Evolutionary conservation across 2,329 filamentous ascomycete species (phyloP).

Genomic region (Neofusicoccum parvum): DNA sequence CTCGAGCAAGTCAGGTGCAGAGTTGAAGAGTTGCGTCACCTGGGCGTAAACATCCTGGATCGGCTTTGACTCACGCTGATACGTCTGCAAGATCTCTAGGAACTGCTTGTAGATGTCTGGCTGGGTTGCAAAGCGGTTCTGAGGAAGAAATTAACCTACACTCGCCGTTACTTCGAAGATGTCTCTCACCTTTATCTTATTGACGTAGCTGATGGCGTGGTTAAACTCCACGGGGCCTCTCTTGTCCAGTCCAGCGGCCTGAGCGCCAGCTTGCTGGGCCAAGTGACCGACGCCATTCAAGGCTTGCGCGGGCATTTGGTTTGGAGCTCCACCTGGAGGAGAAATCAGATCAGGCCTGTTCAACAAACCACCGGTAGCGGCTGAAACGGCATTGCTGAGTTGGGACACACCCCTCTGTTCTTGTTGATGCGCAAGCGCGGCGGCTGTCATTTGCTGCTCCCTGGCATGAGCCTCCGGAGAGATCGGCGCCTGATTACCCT

Average conservation of each 20-base stretch:
- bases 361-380: constrained; percentile 54
- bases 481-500: constrained; percentile 35
- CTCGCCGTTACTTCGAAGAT: background rate
- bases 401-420: constrained; percentile 68
- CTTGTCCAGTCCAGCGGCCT: constrained; percentile 68
- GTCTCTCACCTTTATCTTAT: constrained; percentile 92
- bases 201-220: constrained; percentile 98
- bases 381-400: constrained; percentile 65
- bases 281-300: constrained; percentile 61
- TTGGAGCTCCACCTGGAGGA: constrained; percentile 46
- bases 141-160: constrained; percentile 7
- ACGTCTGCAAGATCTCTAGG: constrained; percentile 95
- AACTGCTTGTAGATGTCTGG: constrained; percentile 99
- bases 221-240: constrained; percentile 97
- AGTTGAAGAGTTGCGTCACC: constrained; percentile 90
- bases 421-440: constrained; percentile 59
- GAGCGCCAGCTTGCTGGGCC: constrained; percentile 48
- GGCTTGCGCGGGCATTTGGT: constrained; percentile 57
- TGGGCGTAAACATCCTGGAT: constrained; percentile 98
- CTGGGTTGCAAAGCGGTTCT: constrained; percentile 96
- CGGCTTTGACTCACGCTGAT: constrained; percentile 95
- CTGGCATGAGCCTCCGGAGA: constrained; percentile 40
- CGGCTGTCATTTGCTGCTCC: constrained; percentile 38
- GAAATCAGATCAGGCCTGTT: constrained; percentile 41
- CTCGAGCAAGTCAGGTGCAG: constrained; percentile 90